Conservation (phyloP, 148 eudicot species). For the Diospyros lotus region DNA sequence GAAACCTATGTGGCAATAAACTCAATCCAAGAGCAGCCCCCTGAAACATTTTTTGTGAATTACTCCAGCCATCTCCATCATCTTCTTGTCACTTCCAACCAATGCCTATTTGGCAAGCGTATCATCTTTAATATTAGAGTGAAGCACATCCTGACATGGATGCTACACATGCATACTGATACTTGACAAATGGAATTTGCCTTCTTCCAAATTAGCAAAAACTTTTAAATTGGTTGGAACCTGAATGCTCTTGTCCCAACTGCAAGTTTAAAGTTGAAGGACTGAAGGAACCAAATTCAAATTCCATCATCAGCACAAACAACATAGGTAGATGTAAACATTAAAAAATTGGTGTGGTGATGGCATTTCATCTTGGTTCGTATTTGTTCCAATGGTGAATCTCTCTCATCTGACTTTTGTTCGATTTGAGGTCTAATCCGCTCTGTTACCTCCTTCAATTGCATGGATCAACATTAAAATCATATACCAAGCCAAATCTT, state of each 20-base stretch:
- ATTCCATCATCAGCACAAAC: constrained; percentile 14
- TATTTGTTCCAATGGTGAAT: constrained; percentile 73
- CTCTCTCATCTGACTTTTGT: constrained; percentile 57
- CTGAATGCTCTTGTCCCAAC: constrained; percentile 57
- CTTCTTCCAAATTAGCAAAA: constrained; percentile 87
- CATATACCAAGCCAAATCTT: neutral
- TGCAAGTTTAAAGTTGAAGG: constrained; percentile 82
- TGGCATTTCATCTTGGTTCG: constrained; percentile 55
- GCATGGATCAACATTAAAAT: constrained; percentile 13
- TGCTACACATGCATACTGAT: constrained; percentile 5
- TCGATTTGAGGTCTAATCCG: constrained; percentile 36
- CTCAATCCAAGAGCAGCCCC: neutral
- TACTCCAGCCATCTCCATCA: constrained; percentile 88
- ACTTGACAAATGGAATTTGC: constrained; percentile 96
- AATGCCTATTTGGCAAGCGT: constrained; percentile 53
- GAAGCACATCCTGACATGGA: too few species aligned
- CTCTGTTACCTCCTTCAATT: constrained; percentile 63
- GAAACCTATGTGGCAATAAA: too few species aligned
- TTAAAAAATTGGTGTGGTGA: neutral
- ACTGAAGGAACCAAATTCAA: constrained; percentile 39
- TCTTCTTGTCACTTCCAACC: constrained; percentile 94
- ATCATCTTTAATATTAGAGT: too few species aligned
- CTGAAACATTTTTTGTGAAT: constrained; percentile 35
- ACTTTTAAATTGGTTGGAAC: constrained; percentile 90
- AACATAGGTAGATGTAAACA: neutral